Evolutionary conservation across 352 stramenopile genomes (phyloP).

Genomic region (Pythium apleroticum): DNA sequence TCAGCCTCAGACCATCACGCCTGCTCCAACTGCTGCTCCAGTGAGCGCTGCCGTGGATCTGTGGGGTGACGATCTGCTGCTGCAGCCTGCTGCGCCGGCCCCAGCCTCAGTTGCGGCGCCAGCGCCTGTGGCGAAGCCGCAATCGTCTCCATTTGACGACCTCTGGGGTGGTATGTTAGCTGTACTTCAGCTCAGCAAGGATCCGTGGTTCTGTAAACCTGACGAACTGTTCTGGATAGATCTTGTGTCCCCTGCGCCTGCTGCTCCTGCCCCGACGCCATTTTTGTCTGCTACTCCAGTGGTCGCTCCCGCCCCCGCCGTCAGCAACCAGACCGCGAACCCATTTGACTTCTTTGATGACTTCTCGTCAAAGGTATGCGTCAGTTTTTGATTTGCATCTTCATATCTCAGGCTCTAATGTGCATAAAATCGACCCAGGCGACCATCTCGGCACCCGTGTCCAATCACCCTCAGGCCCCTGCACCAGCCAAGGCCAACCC

Average conservation of each 20-base stretch:
- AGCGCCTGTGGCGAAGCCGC: slow-evolving; percentile 5
- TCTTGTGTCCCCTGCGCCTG: slow-evolving; percentile 3
- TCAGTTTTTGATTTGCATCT: background rate
- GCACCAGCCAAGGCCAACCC: slow-evolving; percentile 17
- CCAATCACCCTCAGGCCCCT: background rate
- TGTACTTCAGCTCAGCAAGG: background rate
- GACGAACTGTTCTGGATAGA: background rate
- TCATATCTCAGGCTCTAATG: too few species aligned
- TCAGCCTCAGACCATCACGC: slow-evolving; percentile 1
- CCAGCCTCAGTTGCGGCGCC: background rate
- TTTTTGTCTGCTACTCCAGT: slow-evolving; percentile 2
- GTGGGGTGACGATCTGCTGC: slow-evolving; percentile 19
- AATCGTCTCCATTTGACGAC: slow-evolving; percentile 20
- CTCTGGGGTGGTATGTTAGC: slow-evolving; percentile 15
- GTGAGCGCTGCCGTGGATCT: slow-evolving; percentile 13
- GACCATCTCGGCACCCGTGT: slow-evolving; percentile 19
- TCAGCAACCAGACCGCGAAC: slow-evolving; percentile 20
- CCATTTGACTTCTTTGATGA: slow-evolving; percentile 36
- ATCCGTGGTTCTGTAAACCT: background rate
- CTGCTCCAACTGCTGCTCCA: background rate
- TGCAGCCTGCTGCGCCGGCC: slow-evolving; percentile 6
- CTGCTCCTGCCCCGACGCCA: background rate
- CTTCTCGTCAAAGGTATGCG: slow-evolving; percentile 20
- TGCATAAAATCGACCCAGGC: background rate
- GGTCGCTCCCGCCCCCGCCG: background rate